These are phyloP conservation scores for Papiliotrema flavescens DNA, from an alignment of 1,284 basidiomycete genomes.

Conservation along the genomic window DNA sequence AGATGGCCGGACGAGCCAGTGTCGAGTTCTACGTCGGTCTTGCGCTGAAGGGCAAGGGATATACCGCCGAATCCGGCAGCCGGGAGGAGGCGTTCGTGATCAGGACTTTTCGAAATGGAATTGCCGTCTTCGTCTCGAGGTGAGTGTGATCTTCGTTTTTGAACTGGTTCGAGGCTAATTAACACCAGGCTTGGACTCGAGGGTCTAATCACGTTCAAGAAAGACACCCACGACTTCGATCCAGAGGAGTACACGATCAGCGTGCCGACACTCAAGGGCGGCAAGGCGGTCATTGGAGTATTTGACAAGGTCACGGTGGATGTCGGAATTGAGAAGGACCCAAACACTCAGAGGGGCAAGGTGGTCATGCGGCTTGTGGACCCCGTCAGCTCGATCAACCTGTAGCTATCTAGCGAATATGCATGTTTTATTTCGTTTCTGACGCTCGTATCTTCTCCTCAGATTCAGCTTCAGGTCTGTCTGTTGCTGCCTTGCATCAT, in stretches of 20 bases:
- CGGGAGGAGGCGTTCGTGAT: slow-evolving; percentile 92
- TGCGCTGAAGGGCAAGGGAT: slow-evolving; percentile 60
- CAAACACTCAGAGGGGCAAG: slow-evolving; percentile 86
- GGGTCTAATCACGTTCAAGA: slow-evolving; percentile 88
- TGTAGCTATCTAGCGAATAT: slow-evolving; percentile 17
- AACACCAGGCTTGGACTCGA: slow-evolving; percentile 77
- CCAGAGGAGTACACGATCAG: slow-evolving; percentile 84
- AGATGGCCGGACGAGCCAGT: slow-evolving; percentile 92
- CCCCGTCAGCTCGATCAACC: slow-evolving; percentile 36
- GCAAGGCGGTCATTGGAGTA: slow-evolving; percentile 64
- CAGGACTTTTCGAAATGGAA: slow-evolving; percentile 86
- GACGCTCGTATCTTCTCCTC: no score
- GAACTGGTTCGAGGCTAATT: no score
- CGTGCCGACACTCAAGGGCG: slow-evolving; percentile 56
- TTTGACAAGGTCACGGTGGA: slow-evolving; percentile 90
- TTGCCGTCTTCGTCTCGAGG: slow-evolving; percentile 94
- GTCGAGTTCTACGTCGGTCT: slow-evolving; percentile 97
- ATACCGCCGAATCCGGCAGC: slow-evolving; percentile 39
- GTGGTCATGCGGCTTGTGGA: slow-evolving; percentile 58
- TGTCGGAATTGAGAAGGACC: slow-evolving; percentile 91
- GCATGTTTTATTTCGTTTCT: no score
- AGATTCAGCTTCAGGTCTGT: no score
- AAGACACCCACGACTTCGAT: slow-evolving; percentile 76
- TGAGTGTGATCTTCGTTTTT: slow-evolving; percentile 52
- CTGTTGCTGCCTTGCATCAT: no score